These are phyloP conservation scores for Insectozyma bohioensis DNA, from an alignment of 1,139 yeast species.

Conservation along the genomic window DNA sequence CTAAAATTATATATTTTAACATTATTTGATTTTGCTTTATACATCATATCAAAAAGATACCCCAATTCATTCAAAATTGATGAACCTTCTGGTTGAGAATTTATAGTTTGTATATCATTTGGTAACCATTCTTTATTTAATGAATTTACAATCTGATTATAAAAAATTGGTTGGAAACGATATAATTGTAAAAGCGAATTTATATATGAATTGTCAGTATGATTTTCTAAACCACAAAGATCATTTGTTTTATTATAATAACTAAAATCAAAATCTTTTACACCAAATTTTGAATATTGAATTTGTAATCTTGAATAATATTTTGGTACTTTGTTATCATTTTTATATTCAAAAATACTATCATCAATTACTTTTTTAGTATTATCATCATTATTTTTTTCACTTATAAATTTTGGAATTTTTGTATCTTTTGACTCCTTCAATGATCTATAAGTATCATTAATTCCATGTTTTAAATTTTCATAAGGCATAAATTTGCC, in stretches of 20 bases:
- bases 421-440: slow-evolving; percentile 20
- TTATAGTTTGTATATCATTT: slow-evolving; percentile 29
- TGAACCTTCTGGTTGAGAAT: slow-evolving; percentile 43
- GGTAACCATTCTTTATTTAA: slow-evolving; percentile 62
- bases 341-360: slow-evolving; percentile 29
- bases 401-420: slow-evolving; percentile 73
- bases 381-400: slow-evolving; percentile 31
- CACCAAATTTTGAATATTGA: slow-evolving; percentile 86
- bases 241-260: slow-evolving; percentile 68
- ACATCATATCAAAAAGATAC: slow-evolving; percentile 86
- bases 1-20: slow-evolving; percentile 75
- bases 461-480: slow-evolving; percentile 52
- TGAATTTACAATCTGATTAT: slow-evolving; percentile 59
- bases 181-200: slow-evolving; percentile 83
- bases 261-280: slow-evolving; percentile 89
- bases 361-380: slow-evolving; percentile 19
- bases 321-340: slow-evolving; percentile 51
- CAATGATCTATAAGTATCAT: slow-evolving; percentile 47
- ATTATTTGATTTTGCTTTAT: slow-evolving; percentile 70
- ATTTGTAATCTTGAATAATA: slow-evolving; percentile 77
- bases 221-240: slow-evolving; percentile 87
- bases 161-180: slow-evolving; percentile 71
- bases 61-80: slow-evolving; percentile 80
- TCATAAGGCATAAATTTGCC: slow-evolving; percentile 46
- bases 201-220: slow-evolving; percentile 76